A percentile compares a stretch with the other conserved stretches of the same genome.
Conservation (phyloP, 805 yeast genomes). For the Cyberlindnera petersonii region DNA sequence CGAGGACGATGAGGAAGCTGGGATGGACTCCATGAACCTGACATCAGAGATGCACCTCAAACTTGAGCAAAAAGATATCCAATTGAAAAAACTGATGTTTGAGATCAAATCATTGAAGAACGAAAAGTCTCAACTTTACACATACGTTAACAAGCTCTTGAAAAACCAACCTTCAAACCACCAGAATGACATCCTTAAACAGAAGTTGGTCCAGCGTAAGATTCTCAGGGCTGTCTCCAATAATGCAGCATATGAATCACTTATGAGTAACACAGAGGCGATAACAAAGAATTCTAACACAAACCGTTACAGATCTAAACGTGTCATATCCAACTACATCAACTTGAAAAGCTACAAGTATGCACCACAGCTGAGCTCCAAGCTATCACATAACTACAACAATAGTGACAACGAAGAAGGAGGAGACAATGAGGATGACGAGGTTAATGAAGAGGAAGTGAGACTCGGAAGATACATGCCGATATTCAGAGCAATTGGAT, state of each 20-base stretch:
- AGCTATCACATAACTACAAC: not conserved
- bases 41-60: conserved; percentile 10
- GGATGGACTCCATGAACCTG: conserved; percentile 6
- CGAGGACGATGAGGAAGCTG: not conserved
- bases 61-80: conserved; percentile 14
- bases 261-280: not conserved
- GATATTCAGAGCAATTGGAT: conserved; percentile 3
- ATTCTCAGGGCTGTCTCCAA: conserved; percentile 24
- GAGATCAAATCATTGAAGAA: conserved; percentile 23
- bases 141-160: conserved; percentile 24
- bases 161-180: conserved; percentile 16
- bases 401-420: conserved; percentile 14
- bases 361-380: not conserved
- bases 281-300: no score
- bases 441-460: conserved; percentile 1
- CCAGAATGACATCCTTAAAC: conserved; percentile 25
- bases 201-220: conserved; percentile 24
- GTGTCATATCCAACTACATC: conserved; percentile 17
- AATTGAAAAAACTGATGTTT: conserved; percentile 14
- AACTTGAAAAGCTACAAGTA: conserved; percentile 14
- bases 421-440: no score
- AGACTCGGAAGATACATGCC: conserved; percentile 5
- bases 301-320: conserved; percentile 4
- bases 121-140: conserved; percentile 25
- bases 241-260: not conserved